Conservation (phyloP, 495 filamentous ascomycete species). For the Podospora bellae-mahoneyi region DNA sequence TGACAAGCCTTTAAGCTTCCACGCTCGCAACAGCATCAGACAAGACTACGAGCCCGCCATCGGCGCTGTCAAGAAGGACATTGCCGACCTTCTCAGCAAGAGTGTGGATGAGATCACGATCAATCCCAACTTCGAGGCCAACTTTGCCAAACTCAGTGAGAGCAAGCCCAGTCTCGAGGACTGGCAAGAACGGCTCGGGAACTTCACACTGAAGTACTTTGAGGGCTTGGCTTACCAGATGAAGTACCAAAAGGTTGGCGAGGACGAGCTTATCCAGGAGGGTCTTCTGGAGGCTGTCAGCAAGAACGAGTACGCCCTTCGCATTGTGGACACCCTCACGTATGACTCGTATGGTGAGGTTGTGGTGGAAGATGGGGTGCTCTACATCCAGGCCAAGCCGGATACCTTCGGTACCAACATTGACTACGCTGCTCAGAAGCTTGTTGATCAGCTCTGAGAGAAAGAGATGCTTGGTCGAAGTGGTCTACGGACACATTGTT, state of each 20-base stretch:
- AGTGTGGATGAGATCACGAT: slow-evolving; percentile 37
- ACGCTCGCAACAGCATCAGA: slow-evolving; percentile 43
- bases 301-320: slow-evolving; percentile 40
- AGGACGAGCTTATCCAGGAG: slow-evolving; percentile 48
- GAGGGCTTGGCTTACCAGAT: slow-evolving; percentile 39
- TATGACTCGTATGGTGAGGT: slow-evolving; percentile 41
- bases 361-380: slow-evolving; percentile 41
- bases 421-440: slow-evolving; percentile 23
- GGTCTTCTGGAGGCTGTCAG: slow-evolving; percentile 44
- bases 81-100: slow-evolving; percentile 41
- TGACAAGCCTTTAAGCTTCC: slow-evolving; percentile 41
- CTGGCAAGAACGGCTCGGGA: slow-evolving; percentile 42
- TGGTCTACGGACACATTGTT: not conserved
- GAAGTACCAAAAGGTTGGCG: slow-evolving; percentile 41
- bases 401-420: slow-evolving; percentile 27
- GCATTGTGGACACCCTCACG: slow-evolving; percentile 47
- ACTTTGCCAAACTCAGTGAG: slow-evolving; percentile 46
- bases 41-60: slow-evolving; percentile 43
- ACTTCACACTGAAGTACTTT: slow-evolving; percentile 39
- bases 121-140: slow-evolving; percentile 46
- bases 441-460: slow-evolving; percentile 29
- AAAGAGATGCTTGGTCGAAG: not conserved
- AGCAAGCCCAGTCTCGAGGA: slow-evolving; percentile 33
- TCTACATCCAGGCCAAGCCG: slow-evolving; percentile 37
- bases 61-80: slow-evolving; percentile 32